Evolutionary conservation across 306 rosid species (phyloP), one percentile per base, ranked within the genome.

Genomic region (Vachellia collinsii): DNA sequence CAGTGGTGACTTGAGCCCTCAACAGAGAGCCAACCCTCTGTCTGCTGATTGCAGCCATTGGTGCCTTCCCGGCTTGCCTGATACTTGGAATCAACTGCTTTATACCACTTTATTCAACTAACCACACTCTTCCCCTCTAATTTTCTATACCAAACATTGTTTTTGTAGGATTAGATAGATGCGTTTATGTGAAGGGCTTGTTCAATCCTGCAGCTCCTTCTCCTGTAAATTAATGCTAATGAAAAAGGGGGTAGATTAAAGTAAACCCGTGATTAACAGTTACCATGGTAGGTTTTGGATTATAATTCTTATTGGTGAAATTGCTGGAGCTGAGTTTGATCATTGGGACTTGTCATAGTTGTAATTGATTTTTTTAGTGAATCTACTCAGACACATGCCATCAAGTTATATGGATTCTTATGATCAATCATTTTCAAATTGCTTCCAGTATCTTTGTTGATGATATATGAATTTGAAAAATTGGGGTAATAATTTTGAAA

Each of bases 11-110:
- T 77, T 93, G 84, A 91, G 78, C 58, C 94, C 97, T 1, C 78
- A 81, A 56, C 92, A 93, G 79, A 85, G 86, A 80, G 84, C 93
- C 41, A 88, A 90, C 78, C 97, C 91, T 3, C 83, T 68, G 13
- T 87, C 90, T 1, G 93, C 94, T 44, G 98, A 90, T 85, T 91
- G 97, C 74, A 93, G 98, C 84, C 98, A 90, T 80, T 93, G 97
- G 98, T 91, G 98, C 80, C 93, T 93, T 77, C 94, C 93, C 70
- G 97, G 94, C 5, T 77, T 93, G 80, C 97, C 97, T 72, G 97
- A 93, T 85, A 90, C 97, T 70, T 93, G 94, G 97, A 93, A 93
- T 83, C 87, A 93, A 68, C 85, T 93, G 0, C 85, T 93, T 67
- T 87, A 88, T 37, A 82, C 97, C 80, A 81, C 93, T 4, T 72